phyloP scores from a whole-genome alignment of 2,329 filamentous ascomycete genomes.

The Trichoderma breve region DNA sequence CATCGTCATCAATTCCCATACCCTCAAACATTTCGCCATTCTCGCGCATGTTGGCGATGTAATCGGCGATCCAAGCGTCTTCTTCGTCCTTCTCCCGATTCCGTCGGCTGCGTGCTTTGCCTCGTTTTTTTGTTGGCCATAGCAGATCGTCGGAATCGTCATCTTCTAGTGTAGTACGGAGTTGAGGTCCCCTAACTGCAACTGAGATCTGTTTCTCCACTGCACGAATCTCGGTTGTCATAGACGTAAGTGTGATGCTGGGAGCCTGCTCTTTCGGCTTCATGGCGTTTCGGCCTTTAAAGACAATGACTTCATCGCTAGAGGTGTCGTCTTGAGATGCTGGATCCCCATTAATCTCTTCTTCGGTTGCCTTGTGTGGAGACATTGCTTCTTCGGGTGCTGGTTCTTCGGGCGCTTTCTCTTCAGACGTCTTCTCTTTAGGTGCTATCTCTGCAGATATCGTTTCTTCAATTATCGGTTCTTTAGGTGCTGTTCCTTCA shows the following conservation, averaged over 20 bases:
- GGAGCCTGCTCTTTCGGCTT: slow-evolving; percentile 22
- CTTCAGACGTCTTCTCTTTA: slow-evolving; percentile 1
- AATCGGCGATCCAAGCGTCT: slow-evolving; percentile 64
- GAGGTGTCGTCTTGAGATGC: slow-evolving; percentile 40
- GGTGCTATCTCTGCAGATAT: slow-evolving; percentile 23
- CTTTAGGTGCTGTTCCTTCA: neutral
- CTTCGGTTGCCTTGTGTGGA: slow-evolving; percentile 23
- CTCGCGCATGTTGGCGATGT: slow-evolving; percentile 64
- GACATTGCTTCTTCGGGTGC: neutral
- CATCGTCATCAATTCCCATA: slow-evolving; percentile 37
- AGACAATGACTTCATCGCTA: slow-evolving; percentile 67
- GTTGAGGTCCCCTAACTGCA: neutral
- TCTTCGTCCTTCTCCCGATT: slow-evolving; percentile 42
- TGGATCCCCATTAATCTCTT: neutral
- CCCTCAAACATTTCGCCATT: slow-evolving; percentile 58
- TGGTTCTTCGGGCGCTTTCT: neutral
- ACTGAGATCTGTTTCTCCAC: neutral
- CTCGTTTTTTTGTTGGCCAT: slow-evolving; percentile 22
- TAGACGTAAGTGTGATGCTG: slow-evolving; percentile 29
- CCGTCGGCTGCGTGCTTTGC: slow-evolving; percentile 25
- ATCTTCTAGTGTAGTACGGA: neutral
- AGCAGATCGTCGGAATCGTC: neutral
- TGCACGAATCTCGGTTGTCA: neutral
- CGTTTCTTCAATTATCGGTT: neutral
- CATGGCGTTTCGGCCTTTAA: slow-evolving; percentile 52